phyloP scores from a whole-genome alignment of 192 early-diverging fungal species.

The Entomortierella chlamydospora region DNA sequence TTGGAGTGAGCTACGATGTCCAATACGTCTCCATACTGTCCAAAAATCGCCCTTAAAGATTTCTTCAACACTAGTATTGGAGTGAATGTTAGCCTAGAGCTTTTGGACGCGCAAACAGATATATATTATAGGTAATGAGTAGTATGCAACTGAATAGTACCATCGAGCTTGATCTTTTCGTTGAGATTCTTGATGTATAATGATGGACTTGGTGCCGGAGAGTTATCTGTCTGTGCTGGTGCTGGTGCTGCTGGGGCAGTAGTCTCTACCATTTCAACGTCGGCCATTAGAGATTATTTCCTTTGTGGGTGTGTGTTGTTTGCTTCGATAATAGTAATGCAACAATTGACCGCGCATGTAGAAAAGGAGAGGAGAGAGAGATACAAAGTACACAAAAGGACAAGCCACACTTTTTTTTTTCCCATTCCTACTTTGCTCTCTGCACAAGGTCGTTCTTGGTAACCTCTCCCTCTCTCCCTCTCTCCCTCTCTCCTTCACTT shows the following conservation, averaged over 20 bases:
- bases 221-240: constrained; percentile 61
- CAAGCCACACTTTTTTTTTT: background rate
- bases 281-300: constrained; percentile 22
- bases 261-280: constrained; percentile 24
- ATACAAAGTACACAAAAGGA: too few species aligned
- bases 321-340: background rate
- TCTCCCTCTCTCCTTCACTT: background rate
- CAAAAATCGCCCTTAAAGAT: constrained; percentile 83
- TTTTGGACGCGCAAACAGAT: background rate
- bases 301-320: background rate
- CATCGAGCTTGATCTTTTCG: constrained; percentile 77
- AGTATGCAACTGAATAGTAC: constrained; percentile 24
- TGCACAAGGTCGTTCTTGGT: background rate
- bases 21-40: constrained; percentile 84
- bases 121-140: too few species aligned
- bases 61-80: constrained; percentile 70
- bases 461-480: background rate
- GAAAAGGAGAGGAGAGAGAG: too few species aligned
- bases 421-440: background rate
- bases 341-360: background rate
- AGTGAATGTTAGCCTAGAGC: background rate
- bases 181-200: constrained; percentile 88
- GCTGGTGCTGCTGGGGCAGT: background rate
- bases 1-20: constrained; percentile 84
- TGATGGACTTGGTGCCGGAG: constrained; percentile 71